These are phyloP conservation scores for Tetracladium marchalianum DNA, from an alignment of 495 filamentous ascomycete species.

Conservation along the genomic window DNA sequence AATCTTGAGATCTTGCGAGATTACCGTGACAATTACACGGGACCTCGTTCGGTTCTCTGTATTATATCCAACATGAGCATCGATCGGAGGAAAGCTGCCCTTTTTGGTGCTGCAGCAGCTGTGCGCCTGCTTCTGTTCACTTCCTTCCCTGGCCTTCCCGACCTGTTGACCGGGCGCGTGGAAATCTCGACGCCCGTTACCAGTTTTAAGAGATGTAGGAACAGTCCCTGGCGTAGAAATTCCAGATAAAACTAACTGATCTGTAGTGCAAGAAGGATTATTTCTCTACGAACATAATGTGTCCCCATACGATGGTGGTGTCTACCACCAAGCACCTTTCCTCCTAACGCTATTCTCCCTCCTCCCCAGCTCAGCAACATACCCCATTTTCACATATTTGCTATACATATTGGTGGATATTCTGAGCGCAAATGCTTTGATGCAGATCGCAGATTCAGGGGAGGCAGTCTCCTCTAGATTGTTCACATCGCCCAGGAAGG, in stretches of 20 bases:
- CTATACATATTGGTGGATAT: slow-evolving; percentile 79
- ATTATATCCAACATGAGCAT: slow-evolving; percentile 37
- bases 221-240: not conserved
- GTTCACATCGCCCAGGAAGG: slow-evolving; percentile 68
- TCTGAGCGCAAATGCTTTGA: slow-evolving; percentile 71
- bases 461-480: slow-evolving; percentile 61
- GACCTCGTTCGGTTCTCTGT: slow-evolving; percentile 5
- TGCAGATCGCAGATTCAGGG: slow-evolving; percentile 73
- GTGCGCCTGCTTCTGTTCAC: slow-evolving; percentile 73
- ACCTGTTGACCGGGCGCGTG: slow-evolving; percentile 80
- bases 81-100: slow-evolving; percentile 62
- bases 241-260: slow-evolving; percentile 3
- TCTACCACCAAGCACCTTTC: slow-evolving; percentile 95
- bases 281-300: slow-evolving; percentile 95
- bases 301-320: slow-evolving; percentile 93
- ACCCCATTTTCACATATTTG: slow-evolving; percentile 63
- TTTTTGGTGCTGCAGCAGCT: slow-evolving; percentile 67
- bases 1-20: not conserved
- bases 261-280: slow-evolving; percentile 83
- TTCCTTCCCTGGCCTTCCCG: slow-evolving; percentile 73
- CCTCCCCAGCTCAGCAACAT: slow-evolving; percentile 54
- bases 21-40: not conserved
- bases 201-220: slow-evolving; percentile 94
- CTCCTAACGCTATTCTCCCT: slow-evolving; percentile 85
- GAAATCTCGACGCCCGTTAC: slow-evolving; percentile 95